phyloP scores from a whole-genome alignment of 176 grass and related monocot genomes.

The Themeda triandra region DNA sequence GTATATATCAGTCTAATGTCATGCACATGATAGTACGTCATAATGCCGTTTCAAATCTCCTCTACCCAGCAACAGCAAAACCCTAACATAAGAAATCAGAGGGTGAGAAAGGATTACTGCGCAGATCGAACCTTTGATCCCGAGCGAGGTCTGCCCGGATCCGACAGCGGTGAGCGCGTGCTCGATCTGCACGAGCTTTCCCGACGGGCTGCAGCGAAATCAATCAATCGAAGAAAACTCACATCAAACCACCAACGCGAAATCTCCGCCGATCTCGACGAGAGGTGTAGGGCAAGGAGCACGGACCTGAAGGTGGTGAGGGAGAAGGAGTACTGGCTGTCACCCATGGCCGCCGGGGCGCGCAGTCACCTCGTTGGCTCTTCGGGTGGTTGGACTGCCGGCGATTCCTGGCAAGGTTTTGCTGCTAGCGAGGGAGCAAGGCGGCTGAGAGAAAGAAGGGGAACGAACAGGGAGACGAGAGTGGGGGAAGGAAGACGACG shows the following conservation, averaged over 20 bases:
- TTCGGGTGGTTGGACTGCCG: background rate
- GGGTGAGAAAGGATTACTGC: background rate
- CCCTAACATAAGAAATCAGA: background rate
- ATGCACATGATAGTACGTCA: background rate
- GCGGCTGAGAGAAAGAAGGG: background rate
- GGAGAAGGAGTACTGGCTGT: slow-evolving; percentile 95
- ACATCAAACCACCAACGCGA: background rate
- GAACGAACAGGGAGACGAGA: background rate
- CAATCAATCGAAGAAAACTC: background rate
- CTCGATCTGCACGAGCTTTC: slow-evolving; percentile 96
- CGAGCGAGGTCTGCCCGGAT: slow-evolving; percentile 97
- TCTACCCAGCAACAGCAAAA: background rate
- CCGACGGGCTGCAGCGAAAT: slow-evolving; percentile 68
- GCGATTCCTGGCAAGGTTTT: background rate
- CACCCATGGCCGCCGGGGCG: slow-evolving; percentile 49
- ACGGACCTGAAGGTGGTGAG: slow-evolving; percentile 95
- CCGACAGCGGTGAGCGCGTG: slow-evolving; percentile 90
- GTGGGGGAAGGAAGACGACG: background rate
- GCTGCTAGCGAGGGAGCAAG: background rate
- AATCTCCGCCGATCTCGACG: slow-evolving; percentile 12
- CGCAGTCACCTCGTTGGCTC: background rate
- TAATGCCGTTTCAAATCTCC: background rate
- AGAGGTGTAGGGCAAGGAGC: background rate
- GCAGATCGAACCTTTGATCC: slow-evolving; percentile 75
- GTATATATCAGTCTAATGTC: no score